Base-by-base conservation (phyloP, 345 rosid genomes). In the Hibiscus tridactylites region DNA sequence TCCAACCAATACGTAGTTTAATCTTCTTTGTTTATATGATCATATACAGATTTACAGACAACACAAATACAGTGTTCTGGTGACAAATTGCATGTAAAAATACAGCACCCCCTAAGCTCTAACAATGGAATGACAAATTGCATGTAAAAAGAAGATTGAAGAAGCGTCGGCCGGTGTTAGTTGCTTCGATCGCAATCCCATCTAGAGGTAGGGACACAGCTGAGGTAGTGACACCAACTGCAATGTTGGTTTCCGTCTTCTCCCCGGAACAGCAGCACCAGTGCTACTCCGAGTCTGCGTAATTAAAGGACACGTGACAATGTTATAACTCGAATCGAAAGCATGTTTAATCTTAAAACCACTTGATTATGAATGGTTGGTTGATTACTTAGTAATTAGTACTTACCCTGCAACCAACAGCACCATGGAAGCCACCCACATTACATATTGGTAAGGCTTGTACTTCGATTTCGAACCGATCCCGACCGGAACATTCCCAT, bases 211-310 rank as follows among this genome's bases (percentile, higher is more conserved):
- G 97, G 88, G 39, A 95, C 86, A 61, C 99, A 95, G 64, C 87
- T 87, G 47, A 92, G 75, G 78, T 86, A 91, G 73, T 87, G 97
- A 79, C 98, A 94, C 98, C 98, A 91, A 39, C 63, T 84, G 86
- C 99, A 95, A 17, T 54, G 84, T 24, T 92, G 85, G 63, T 83
- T 81, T 16, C 90, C 96, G 26, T 88, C 81, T 77, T 80, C 86
- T 78, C 87, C 96, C 56, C 71, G 77, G 63, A 90, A 87, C 57
- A 94, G 82, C 99, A 86, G 80, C 83, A 88, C 79, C 78, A 88
- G 44, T 17, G 85, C 83, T 31, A 85, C 74, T 0, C 84, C 85
- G 9, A 94, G 87, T 68, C 98, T 91, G 87, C 65, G 15, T 1
- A 8, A 9, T 26, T 33, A 65, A 39, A 39, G 3, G 53, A 13